Conservation (phyloP, 2,329 filamentous ascomycete genomes). For the Triangularia verruculosa region DNA sequence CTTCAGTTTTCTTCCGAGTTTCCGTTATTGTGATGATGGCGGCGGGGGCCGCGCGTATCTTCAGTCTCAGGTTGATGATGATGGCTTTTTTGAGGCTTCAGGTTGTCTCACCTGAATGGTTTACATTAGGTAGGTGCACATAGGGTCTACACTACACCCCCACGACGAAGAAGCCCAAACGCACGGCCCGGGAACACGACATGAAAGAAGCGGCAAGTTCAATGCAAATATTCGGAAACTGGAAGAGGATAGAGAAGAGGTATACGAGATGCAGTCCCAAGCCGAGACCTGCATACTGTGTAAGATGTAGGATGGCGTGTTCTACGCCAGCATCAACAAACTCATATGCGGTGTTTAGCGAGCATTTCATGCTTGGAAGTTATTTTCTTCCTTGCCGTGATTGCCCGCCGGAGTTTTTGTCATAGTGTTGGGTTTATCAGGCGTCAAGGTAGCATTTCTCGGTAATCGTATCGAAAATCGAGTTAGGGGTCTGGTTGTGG, state of each 20-base stretch:
- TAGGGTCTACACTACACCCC: neutral
- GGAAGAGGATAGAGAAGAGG: neutral
- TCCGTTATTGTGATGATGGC: neutral
- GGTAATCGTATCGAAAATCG: neutral
- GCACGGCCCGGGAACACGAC: neutral
- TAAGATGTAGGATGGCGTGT: neutral
- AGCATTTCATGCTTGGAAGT: neutral
- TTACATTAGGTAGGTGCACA: neutral
- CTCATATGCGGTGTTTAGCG: neutral
- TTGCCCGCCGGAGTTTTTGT: neutral
- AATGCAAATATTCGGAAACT: neutral
- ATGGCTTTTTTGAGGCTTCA: neutral
- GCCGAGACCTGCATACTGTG: neutral
- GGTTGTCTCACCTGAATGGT: neutral
- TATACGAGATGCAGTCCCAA: constrained; percentile 5
- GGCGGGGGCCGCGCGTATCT: neutral
- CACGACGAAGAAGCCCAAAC: neutral
- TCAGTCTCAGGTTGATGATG: neutral
- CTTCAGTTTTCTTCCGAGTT: neutral
- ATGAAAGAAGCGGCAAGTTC: neutral
- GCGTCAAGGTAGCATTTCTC: neutral
- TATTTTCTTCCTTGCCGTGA: neutral
- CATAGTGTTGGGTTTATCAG: neutral
- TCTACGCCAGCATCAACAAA: neutral
- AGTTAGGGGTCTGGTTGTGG: neutral